Conservation (phyloP, 129 eudicot species). For the Flaveria ramosissima region DNA sequence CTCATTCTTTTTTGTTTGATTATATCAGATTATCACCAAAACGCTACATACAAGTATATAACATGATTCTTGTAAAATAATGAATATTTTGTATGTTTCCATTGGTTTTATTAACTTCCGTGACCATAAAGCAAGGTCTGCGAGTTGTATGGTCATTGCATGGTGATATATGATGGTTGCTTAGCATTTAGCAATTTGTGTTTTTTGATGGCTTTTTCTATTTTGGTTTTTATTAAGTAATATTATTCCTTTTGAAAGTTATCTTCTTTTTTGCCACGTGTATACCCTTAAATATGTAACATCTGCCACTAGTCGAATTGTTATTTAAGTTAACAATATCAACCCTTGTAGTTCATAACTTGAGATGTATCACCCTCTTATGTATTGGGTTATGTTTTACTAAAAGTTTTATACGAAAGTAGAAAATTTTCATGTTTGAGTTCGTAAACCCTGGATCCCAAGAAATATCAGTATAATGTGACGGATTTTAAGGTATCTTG, state of each 20-base stretch:
- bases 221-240: neutral
- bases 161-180: conserved; percentile 1
- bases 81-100: too few relatives aligned
- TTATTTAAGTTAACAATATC: neutral
- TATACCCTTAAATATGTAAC: conserved; percentile 12
- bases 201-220: neutral
- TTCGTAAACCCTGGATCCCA: too few relatives aligned
- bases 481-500: too few relatives aligned
- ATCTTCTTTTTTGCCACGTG: conserved; percentile 3
- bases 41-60: neutral
- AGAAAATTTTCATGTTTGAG: neutral
- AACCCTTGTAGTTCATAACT: neutral
- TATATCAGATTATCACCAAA: neutral
- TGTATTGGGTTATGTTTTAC: neutral
- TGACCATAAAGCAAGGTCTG: neutral
- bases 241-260: neutral
- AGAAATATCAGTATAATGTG: too few relatives aligned
- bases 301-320: conserved; percentile 11
- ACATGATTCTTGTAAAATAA: too few relatives aligned
- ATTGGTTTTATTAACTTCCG: too few relatives aligned
- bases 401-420: too few relatives aligned
- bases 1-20: too few relatives aligned
- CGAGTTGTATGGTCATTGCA: conserved; percentile 4
- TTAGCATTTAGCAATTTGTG: neutral
- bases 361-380: neutral